Conservation (phyloP, 2,329 filamentous ascomycete genomes). For the Aspergillus niger region DNA sequence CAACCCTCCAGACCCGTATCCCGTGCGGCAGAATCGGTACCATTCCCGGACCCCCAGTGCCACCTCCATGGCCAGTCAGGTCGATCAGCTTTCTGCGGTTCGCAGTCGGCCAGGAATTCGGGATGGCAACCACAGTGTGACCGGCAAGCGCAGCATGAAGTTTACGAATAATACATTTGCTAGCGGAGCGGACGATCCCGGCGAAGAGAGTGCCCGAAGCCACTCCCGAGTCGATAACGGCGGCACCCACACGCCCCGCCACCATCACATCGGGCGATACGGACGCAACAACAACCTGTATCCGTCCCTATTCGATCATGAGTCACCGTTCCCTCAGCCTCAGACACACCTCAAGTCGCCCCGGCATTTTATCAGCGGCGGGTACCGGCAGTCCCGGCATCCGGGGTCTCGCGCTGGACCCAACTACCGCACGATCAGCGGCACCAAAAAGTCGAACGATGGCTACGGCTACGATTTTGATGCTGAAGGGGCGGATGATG, state of each 20-base stretch:
- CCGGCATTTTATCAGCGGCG: constrained; percentile 51
- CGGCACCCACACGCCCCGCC: constrained; percentile 63
- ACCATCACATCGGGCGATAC: constrained; percentile 80
- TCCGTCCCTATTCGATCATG: constrained; percentile 72
- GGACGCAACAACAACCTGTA: constrained; percentile 67
- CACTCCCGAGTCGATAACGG: constrained; percentile 61
- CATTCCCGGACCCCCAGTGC: constrained; percentile 94
- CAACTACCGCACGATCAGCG: constrained; percentile 48
- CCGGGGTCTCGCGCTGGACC: constrained; percentile 66
- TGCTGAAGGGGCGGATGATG: constrained; percentile 80
- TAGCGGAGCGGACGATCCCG: constrained; percentile 64
- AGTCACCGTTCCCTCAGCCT: constrained; percentile 68
- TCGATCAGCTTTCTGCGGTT: constrained; percentile 47
- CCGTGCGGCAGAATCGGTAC: constrained; percentile 68
- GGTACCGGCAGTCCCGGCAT: constrained; percentile 67
- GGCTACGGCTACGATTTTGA: constrained; percentile 77
- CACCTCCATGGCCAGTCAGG: constrained; percentile 67
- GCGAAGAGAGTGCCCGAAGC: constrained; percentile 63
- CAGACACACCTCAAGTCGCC: constrained; percentile 67
- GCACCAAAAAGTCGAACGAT: constrained; percentile 61
- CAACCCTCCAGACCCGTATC: constrained; percentile 69
- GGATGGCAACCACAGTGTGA: constrained; percentile 64
- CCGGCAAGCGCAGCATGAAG: constrained; percentile 91
- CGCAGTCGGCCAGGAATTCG: constrained; percentile 67
- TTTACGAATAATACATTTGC: constrained; percentile 80